Conservation (phyloP, 1,284 basidiomycete species). For the Rhodofomes roseus region DNA sequence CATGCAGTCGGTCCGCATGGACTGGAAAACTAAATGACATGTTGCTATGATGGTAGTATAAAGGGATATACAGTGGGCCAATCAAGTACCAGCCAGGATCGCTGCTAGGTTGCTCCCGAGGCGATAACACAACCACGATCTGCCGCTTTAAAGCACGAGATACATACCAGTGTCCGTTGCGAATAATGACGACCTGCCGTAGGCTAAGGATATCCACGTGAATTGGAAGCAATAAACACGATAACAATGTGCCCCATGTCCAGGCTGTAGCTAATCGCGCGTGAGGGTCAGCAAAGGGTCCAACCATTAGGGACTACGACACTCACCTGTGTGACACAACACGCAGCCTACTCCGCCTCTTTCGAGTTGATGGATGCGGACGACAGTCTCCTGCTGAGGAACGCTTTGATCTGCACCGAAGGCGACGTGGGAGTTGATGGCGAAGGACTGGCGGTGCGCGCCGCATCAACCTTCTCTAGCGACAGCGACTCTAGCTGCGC, state of each 20-base stretch:
- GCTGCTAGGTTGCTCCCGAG: no score
- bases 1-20: no score
- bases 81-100: no score
- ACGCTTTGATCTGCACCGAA: slow-evolving; percentile 10
- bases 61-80: no score
- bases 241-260: neutral
- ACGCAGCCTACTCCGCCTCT: slow-evolving; percentile 10
- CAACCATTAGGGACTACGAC: neutral
- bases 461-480: slow-evolving; percentile 12
- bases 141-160: no score
- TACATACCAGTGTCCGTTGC: no score
- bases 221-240: neutral
- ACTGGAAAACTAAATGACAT: no score
- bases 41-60: no score
- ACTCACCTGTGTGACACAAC: neutral
- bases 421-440: slow-evolving; percentile 17
- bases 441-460: slow-evolving; percentile 9
- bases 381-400: slow-evolving; percentile 18
- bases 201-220: neutral
- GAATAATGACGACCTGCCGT: no score
- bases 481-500: slow-evolving; percentile 1
- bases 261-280: no score
- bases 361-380: slow-evolving; percentile 10
- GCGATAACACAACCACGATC: no score
- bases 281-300: neutral